phyloP scores from a whole-genome alignment of 2,329 filamentous ascomycete genomes.

The Septoria linicola region DNA sequence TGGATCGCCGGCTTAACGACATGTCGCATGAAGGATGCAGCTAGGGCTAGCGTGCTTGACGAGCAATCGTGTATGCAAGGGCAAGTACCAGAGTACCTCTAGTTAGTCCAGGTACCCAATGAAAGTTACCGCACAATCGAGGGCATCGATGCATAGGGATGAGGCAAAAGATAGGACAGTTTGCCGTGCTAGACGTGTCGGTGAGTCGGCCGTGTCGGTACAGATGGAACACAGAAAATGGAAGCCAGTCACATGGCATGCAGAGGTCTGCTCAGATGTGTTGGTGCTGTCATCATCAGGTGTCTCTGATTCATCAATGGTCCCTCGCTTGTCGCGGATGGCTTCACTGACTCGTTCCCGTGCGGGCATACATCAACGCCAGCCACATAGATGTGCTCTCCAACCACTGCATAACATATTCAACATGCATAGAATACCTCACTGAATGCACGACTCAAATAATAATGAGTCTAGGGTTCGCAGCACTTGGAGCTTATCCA shows the following conservation, averaged over 20 bases:
- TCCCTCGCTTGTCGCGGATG: neutral
- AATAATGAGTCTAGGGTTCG: neutral
- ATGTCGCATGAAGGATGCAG: conserved; percentile 24
- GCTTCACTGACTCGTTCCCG: conserved; percentile 6
- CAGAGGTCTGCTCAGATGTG: neutral
- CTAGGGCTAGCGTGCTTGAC: conserved; percentile 23
- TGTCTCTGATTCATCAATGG: neutral
- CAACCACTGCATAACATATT: neutral
- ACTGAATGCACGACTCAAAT: neutral
- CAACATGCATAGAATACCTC: conserved; percentile 5
- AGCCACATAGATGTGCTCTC: conserved; percentile 1
- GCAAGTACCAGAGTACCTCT: conserved; percentile 25
- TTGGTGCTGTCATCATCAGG: conserved; percentile 6
- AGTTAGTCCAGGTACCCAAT: conserved; percentile 27
- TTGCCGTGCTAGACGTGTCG: neutral
- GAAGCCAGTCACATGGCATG: no score
- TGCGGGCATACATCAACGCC: neutral
- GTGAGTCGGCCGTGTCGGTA: neutral
- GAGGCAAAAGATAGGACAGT: neutral
- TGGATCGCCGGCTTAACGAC: conserved; percentile 26
- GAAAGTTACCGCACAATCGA: conserved; percentile 15
- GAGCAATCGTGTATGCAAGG: conserved; percentile 28
- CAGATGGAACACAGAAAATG: no score
- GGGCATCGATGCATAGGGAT: conserved; percentile 1
- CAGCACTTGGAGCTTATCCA: neutral